Evolutionary conservation across 2,329 filamentous ascomycete genomes (phyloP).

Genomic region (Leptographium procerum): DNA sequence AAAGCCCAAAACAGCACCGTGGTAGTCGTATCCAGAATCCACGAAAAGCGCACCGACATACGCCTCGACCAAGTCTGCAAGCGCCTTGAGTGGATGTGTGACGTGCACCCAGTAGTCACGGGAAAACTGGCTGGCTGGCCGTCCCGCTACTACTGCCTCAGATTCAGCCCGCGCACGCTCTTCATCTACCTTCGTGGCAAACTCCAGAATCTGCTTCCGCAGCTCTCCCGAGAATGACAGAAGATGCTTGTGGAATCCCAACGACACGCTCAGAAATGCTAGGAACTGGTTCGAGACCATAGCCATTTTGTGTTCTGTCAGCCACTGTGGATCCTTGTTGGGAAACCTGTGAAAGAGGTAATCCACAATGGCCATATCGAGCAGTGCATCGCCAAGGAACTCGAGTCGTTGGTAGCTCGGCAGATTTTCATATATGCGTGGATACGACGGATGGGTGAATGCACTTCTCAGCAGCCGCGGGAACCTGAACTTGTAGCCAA

Average conservation of each 20-base stretch:
- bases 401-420: constrained; percentile 86
- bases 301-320: constrained; percentile 98
- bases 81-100: constrained; percentile 55
- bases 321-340: constrained; percentile 80
- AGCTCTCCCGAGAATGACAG: constrained; percentile 37
- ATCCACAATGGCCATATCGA: constrained; percentile 78
- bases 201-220: constrained; percentile 36
- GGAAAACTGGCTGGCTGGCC: constrained; percentile 27
- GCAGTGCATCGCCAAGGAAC: constrained; percentile 79
- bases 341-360: constrained; percentile 70
- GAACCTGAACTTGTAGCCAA: constrained; percentile 56
- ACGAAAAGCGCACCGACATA: constrained; percentile 87
- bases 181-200: constrained; percentile 44
- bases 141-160: constrained; percentile 22
- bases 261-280: constrained; percentile 64
- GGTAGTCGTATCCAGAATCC: constrained; percentile 76
- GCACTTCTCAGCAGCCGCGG: constrained; percentile 71
- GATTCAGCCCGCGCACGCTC: constrained; percentile 23
- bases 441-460: constrained; percentile 79
- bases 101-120: constrained; percentile 60
- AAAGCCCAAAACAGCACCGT: constrained; percentile 59
- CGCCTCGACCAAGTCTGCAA: constrained; percentile 81
- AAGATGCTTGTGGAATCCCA: constrained; percentile 68
- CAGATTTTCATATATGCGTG: constrained; percentile 61
- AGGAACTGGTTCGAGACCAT: constrained; percentile 97